A percentile compares a stretch with the other conserved stretches of the same genome.
These are phyloP conservation scores for Agastache rugosa DNA, from an alignment of 257 asterid genomes.

Conservation along the genomic window DNA sequence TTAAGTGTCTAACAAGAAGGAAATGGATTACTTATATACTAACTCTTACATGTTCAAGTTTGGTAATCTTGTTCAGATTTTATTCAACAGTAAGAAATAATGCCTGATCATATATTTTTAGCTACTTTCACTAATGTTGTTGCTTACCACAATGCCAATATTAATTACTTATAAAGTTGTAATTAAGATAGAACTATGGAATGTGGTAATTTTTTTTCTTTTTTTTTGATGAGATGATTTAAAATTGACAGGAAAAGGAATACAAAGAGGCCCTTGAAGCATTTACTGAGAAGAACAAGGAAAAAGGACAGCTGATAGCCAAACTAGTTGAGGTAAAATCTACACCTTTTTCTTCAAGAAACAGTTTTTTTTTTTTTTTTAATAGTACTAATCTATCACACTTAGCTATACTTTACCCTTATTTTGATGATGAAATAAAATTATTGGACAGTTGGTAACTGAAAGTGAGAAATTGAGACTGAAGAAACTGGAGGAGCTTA, in stretches of 20 bases:
- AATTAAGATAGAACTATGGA: too few species aligned
- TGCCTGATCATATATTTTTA: too few species aligned
- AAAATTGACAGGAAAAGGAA: conserved; percentile 69
- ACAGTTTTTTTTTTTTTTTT: too few species aligned
- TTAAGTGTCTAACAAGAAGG: not conserved
- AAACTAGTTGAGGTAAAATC: conserved; percentile 78
- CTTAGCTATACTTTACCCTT: too few species aligned
- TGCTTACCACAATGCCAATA: too few species aligned
- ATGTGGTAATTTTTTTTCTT: too few species aligned
- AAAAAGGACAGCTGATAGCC: conserved; percentile 72
- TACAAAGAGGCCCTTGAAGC: conserved; percentile 82
- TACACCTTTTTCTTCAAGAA: not conserved
- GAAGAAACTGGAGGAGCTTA: conserved; percentile 87
- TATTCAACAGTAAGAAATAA: not conserved
- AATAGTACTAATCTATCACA: not conserved
- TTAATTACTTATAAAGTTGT: too few species aligned
- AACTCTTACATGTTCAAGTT: too few species aligned
- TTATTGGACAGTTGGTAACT: conserved; percentile 63
- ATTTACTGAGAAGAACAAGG: conserved; percentile 78
- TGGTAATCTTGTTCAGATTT: not conserved
- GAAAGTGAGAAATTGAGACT: conserved; percentile 86
- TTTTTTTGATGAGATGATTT: not conserved
- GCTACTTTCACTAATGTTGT: too few species aligned
- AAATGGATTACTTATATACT: too few species aligned
- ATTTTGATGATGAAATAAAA: not conserved